A percentile compares a stretch with the other conserved stretches of the same genome.
Evolutionary conservation across 768 basidiomycete genomes (phyloP).

Genomic region (Auricularia cornea): DNA sequence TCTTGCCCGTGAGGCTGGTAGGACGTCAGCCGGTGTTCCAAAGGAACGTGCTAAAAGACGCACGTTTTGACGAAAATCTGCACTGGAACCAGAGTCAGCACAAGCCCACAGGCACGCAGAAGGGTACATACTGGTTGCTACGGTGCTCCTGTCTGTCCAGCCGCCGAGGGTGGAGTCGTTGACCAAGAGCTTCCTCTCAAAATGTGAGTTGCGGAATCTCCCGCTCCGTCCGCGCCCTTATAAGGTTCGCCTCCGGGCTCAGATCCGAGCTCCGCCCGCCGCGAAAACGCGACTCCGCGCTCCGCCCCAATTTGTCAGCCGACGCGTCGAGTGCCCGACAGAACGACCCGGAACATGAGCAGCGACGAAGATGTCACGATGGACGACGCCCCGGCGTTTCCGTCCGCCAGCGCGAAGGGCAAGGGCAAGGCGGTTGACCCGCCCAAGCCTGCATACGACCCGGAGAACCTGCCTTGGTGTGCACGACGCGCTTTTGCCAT

Average conservation of each 20-base stretch:
- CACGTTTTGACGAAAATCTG: conserved; percentile 99
- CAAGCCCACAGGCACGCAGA: background rate
- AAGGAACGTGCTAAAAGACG: conserved; percentile 22
- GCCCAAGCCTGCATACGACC: conserved; percentile 29
- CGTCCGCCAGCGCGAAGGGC: conserved; percentile 42
- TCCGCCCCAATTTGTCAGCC: background rate
- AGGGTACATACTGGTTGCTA: conserved; percentile 3
- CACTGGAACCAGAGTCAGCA: conserved; percentile 41
- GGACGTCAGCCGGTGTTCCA: conserved; percentile 8
- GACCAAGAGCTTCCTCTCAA: conserved; percentile 44
- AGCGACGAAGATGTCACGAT: conserved; percentile 51
- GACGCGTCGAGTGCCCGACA: background rate
- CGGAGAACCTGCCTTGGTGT: conserved; percentile 81
- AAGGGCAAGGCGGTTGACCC: conserved; percentile 57
- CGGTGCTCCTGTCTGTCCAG: conserved; percentile 77
- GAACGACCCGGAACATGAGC: conserved; percentile 34
- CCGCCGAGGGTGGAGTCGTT: conserved; percentile 89
- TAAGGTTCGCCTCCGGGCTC: background rate
- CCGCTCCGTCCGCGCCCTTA: background rate
- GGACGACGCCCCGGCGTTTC: conserved; percentile 29
- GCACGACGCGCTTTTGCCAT: conserved; percentile 17
- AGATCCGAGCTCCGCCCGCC: background rate
- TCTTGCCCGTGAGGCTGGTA: conserved; percentile 92
- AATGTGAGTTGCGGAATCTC: background rate
- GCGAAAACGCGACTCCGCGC: background rate